phyloP scores from a whole-genome alignment of 1,139 yeast species.

The Protomyces inundatus region DNA sequence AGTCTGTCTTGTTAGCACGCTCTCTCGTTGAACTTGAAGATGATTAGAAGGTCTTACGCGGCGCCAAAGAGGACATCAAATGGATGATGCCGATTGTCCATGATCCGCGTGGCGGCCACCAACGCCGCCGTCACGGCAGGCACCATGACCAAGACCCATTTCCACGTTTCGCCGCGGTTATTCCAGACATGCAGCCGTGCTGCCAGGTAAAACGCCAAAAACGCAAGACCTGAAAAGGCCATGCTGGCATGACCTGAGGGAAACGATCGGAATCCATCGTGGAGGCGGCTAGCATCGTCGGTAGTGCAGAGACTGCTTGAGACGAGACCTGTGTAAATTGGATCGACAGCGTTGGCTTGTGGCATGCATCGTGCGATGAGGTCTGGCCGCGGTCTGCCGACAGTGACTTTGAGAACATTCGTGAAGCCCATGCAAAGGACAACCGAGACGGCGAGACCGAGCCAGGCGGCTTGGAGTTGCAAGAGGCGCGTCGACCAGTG shows the following conservation, averaged over 20 bases:
- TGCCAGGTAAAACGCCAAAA: constrained; percentile 56
- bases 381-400: constrained; percentile 76
- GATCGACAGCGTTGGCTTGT: constrained; percentile 28
- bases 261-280: constrained; percentile 71
- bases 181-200: constrained; percentile 54
- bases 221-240: constrained; percentile 53
- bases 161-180: constrained; percentile 52
- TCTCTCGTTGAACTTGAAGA: not conserved
- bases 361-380: constrained; percentile 68
- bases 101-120: constrained; percentile 66
- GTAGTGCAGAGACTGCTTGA: constrained; percentile 41
- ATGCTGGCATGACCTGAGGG: constrained; percentile 63
- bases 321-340: constrained; percentile 17
- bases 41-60: not conserved
- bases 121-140: constrained; percentile 56
- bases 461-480: constrained; percentile 46
- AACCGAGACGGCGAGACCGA: constrained; percentile 53
- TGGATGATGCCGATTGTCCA: constrained; percentile 34
- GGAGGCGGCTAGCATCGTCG: constrained; percentile 40
- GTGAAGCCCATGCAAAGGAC: constrained; percentile 52
- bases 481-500: constrained; percentile 30
- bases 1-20: not conserved
- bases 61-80: constrained; percentile 24
- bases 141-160: constrained; percentile 43
- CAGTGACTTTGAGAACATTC: constrained; percentile 61